A percentile compares a stretch with the other conserved stretches of the same genome.
Evolutionary conservation across 2,329 filamentous ascomycete species (phyloP).

Genomic region (Alternaria incomplexa): DNA sequence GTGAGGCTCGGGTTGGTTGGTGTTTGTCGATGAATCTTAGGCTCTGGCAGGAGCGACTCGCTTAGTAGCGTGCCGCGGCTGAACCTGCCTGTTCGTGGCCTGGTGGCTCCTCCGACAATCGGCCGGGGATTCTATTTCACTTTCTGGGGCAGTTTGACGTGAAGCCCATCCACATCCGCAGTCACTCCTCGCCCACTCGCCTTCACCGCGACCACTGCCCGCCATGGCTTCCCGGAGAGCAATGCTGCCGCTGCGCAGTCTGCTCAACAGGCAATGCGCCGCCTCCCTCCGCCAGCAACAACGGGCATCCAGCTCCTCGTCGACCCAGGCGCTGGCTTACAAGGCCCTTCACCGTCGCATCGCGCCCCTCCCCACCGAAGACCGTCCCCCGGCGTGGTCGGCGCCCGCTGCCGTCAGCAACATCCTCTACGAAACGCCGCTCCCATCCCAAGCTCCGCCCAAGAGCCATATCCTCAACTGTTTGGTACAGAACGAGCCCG

Average conservation of each 20-base stretch:
- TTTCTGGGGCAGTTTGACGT: constrained; percentile 10
- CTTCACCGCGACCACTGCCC: constrained; percentile 16
- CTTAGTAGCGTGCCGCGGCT: constrained; percentile 15
- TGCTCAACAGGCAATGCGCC: constrained; percentile 37
- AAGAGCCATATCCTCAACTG: constrained; percentile 98
- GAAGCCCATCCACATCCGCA: not conserved
- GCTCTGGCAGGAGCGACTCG: constrained; percentile 5
- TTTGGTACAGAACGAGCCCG: constrained; percentile 97
- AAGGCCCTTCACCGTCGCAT: constrained; percentile 94
- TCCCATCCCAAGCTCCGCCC: constrained; percentile 79
- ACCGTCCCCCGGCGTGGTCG: constrained; percentile 79
- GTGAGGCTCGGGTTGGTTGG: constrained; percentile 1
- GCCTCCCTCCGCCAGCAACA: constrained; percentile 36
- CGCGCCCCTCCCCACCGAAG: constrained; percentile 78
- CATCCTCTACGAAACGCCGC: constrained; percentile 97
- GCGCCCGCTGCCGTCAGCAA: constrained; percentile 95
- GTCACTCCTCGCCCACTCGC: constrained; percentile 26
- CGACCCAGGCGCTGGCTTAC: constrained; percentile 94
- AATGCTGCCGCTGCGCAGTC: constrained; percentile 47
- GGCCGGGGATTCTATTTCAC: constrained; percentile 13
- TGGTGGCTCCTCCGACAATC: constrained; percentile 11
- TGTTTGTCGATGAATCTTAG: constrained; percentile 1
- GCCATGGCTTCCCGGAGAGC: constrained; percentile 53
- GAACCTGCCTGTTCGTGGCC: constrained; percentile 1
- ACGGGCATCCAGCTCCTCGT: constrained; percentile 61